phyloP scores from a whole-genome alignment of 1,284 basidiomycete species.

The Cutaneotrichosporon dermatis region DNA sequence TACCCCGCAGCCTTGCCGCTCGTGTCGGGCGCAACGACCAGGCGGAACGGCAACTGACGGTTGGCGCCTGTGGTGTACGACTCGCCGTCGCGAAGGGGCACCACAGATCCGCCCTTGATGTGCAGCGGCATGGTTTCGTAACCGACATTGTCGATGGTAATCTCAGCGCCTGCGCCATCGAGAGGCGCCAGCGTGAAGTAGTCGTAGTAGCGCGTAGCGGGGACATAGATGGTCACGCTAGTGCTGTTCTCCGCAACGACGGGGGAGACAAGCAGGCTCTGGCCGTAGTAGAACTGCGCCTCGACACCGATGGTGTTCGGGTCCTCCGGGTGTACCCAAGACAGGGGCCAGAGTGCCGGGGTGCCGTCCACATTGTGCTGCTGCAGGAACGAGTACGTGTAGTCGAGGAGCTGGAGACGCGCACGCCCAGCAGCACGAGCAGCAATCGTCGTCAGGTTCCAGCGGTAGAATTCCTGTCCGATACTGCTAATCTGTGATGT shows the following conservation, averaged over 20 bases:
- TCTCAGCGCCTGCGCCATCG: slow-evolving; percentile 43
- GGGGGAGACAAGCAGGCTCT: slow-evolving; percentile 66
- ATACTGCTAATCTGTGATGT: slow-evolving; percentile 17
- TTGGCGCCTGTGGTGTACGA: slow-evolving; percentile 61
- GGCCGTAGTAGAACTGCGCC: slow-evolving; percentile 66
- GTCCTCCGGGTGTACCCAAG: slow-evolving; percentile 66
- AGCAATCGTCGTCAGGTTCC: slow-evolving; percentile 67
- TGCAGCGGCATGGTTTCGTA: slow-evolving; percentile 61
- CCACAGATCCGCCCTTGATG: slow-evolving; percentile 58
- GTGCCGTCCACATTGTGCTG: slow-evolving; percentile 47
- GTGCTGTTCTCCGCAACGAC: slow-evolving; percentile 61
- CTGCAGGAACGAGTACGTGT: slow-evolving; percentile 67
- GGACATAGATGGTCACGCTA: slow-evolving; percentile 51
- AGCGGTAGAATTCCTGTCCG: slow-evolving; percentile 65
- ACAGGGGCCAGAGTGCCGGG: slow-evolving; percentile 66
- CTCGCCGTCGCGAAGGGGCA: slow-evolving; percentile 58
- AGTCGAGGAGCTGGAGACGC: slow-evolving; percentile 62
- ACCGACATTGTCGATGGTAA: slow-evolving; percentile 47
- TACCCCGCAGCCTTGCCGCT: slow-evolving; percentile 55
- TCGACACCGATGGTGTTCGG: slow-evolving; percentile 61
- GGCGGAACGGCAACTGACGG: slow-evolving; percentile 54
- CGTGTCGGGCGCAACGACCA: slow-evolving; percentile 56
- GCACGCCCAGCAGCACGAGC: slow-evolving; percentile 59
- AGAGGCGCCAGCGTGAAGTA: slow-evolving; percentile 62
- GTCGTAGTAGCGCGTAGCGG: slow-evolving; percentile 60